Conservation (phyloP, 1,284 basidiomycete genomes). For the Apiotrichum gamsii region DNA sequence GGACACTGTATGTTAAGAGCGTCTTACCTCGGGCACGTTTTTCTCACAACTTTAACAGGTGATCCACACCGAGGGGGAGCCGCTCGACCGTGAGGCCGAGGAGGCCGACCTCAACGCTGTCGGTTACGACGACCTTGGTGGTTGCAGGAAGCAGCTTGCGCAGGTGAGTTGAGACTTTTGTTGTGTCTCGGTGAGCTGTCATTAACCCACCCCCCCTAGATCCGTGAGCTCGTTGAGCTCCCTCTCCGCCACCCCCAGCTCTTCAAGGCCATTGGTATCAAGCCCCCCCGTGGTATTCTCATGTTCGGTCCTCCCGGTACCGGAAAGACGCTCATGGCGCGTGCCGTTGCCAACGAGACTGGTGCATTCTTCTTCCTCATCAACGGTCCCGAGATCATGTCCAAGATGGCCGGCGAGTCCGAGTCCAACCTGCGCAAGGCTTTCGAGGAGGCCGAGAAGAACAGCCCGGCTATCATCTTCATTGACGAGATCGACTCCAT, state of each 20-base stretch:
- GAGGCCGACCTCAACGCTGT: slow-evolving; percentile 95
- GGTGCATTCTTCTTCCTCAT: slow-evolving; percentile 99
- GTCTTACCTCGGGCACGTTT: too few relatives aligned
- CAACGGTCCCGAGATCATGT: slow-evolving; percentile 99
- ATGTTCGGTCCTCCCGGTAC: slow-evolving; percentile 96
- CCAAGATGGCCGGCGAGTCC: slow-evolving; percentile 97
- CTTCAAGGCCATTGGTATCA: slow-evolving; percentile 99
- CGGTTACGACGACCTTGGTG: slow-evolving; percentile 98
- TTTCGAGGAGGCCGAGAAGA: slow-evolving; percentile 99
- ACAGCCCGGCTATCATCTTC: slow-evolving; percentile 99
- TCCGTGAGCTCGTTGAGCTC: slow-evolving; percentile 96
- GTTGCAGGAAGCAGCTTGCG: slow-evolving; percentile 98
- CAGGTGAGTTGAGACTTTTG: slow-evolving; percentile 50
- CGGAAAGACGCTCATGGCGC: slow-evolving; percentile 97
- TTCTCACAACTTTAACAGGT: too few relatives aligned
- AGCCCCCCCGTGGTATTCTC: slow-evolving; percentile 94
- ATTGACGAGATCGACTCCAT: slow-evolving; percentile 96
- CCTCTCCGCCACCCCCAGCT: slow-evolving; percentile 97
- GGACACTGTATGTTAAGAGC: slow-evolving; percentile 32
- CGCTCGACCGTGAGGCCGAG: slow-evolving; percentile 97
- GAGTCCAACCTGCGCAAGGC: slow-evolving; percentile 97
- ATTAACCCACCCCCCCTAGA: slow-evolving; percentile 48
- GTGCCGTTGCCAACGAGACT: slow-evolving; percentile 98
- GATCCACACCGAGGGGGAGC: slow-evolving; percentile 74
- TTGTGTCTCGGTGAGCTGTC: background rate